Conservation (phyloP, 768 basidiomycete genomes). For the Chlorophyllum brunneum region DNA sequence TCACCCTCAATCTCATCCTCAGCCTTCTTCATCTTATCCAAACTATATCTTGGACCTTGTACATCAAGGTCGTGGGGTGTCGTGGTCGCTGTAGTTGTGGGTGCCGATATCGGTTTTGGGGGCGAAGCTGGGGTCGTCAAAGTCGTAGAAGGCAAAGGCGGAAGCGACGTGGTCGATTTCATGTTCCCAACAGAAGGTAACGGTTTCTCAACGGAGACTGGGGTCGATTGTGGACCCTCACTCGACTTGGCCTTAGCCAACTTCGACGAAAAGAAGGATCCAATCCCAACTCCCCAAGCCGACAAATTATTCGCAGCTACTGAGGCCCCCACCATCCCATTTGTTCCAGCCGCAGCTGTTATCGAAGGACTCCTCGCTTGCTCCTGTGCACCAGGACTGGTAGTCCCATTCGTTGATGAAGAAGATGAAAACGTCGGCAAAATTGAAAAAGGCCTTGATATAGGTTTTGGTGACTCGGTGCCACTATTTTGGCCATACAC, state of each 20-base stretch:
- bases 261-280: constrained; percentile 29
- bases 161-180: background rate
- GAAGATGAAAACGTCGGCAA: constrained; percentile 7
- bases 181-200: background rate
- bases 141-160: background rate
- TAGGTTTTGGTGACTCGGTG: background rate
- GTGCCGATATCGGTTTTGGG: background rate
- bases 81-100: background rate
- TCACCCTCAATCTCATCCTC: background rate
- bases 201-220: constrained; percentile 2
- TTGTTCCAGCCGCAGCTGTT: constrained; percentile 15
- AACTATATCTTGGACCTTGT: background rate
- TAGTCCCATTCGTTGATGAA: background rate
- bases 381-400: background rate
- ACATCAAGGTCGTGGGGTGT: too few relatives aligned
- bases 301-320: constrained; percentile 14
- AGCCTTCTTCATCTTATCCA: background rate
- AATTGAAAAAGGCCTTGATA: constrained; percentile 18
- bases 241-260: constrained; percentile 1
- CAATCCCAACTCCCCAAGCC: constrained; percentile 30
- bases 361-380: constrained; percentile 16
- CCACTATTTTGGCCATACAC: constrained; percentile 8
- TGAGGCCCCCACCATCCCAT: too few relatives aligned
- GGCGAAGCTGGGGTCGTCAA: background rate
- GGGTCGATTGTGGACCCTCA: background rate